Base-by-base conservation (phyloP, 805 yeast species). In the Barnettozyma botsteinii region DNA sequence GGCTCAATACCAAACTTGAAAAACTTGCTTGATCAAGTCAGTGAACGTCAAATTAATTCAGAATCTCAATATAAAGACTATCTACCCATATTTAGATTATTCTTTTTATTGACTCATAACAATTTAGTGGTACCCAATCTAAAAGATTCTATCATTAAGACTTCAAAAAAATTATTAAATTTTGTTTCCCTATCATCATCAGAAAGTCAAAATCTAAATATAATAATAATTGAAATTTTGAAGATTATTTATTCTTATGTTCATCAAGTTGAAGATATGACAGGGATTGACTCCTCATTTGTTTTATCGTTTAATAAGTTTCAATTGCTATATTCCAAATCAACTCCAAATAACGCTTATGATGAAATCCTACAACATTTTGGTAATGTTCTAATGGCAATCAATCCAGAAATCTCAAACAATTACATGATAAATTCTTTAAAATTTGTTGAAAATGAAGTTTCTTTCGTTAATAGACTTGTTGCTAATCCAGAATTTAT, bases 221-320 rank as follows among this genome's bases (percentile, higher is more conserved):
- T 42, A 15, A 46, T 56, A 27, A 53, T 55, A 28, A 46, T 56
- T 40, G 60, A 56, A 31, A 55, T 53, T 14, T 41, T 56, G 27
- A 56, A 56, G 40, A 55, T 55, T 12, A 38, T 56, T 12, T 55
- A 55, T 33, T 39, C 56, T 2, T 51, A 37, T 24, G 39, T 55
- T 7, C 58, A 56, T 27, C 57, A 52, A 29, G 42, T 46, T n/a
- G 51, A 40, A 14, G 50, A 46, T n/a, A 48, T 51, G 11, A 19
- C 47, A 7, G 57, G 57, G 0, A 42, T 55, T 8, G 60, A 56
- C 36, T 49, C 56, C n/a, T 44, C 51, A 2, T 55, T 42, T 32
- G 59, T 56, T 2, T 37, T 56, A 20, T 51, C 59, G 37, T 56
- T 57, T 26, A 56, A 56, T 39, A 56, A 53, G 33, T 55, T 53